Conservation (phyloP, 2,329 filamentous ascomycete species). For the Akanthomyces uredinophilus region DNA sequence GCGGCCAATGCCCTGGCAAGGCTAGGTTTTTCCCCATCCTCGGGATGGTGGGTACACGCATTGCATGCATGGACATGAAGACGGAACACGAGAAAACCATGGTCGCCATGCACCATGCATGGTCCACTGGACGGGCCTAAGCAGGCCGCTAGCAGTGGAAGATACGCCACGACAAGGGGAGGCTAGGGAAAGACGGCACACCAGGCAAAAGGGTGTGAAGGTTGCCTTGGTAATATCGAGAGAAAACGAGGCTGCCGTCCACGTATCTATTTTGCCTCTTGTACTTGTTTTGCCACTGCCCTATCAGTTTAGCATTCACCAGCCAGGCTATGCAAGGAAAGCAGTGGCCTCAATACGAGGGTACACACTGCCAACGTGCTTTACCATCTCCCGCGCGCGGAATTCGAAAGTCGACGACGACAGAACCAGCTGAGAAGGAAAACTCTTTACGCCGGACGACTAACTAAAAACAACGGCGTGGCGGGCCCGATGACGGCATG, state of each 20-base stretch:
- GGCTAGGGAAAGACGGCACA: too few species aligned
- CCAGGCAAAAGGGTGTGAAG: not conserved
- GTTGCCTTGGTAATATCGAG: not conserved
- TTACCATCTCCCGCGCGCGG: too few species aligned
- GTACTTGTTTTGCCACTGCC: not conserved
- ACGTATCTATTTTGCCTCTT: not conserved
- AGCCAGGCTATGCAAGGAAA: not conserved
- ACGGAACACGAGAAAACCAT: conserved; percentile 1
- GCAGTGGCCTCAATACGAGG: not conserved
- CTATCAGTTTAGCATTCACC: not conserved
- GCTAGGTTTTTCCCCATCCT: not conserved
- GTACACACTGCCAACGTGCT: not conserved
- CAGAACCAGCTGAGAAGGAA: not conserved
- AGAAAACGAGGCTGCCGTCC: not conserved
- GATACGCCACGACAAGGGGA: not conserved
- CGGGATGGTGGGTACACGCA: not conserved
- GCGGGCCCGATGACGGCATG: conserved; percentile 5
- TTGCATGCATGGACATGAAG: not conserved
- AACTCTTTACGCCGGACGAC: not conserved
- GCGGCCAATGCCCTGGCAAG: not conserved
- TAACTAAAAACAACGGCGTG: conserved; percentile 2
- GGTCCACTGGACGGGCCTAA: not conserved
- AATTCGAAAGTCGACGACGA: not conserved
- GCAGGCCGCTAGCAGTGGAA: not conserved
- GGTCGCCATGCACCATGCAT: too few species aligned